Conservation (phyloP, 148 eudicot species). For the Gaultheria prostrata region DNA sequence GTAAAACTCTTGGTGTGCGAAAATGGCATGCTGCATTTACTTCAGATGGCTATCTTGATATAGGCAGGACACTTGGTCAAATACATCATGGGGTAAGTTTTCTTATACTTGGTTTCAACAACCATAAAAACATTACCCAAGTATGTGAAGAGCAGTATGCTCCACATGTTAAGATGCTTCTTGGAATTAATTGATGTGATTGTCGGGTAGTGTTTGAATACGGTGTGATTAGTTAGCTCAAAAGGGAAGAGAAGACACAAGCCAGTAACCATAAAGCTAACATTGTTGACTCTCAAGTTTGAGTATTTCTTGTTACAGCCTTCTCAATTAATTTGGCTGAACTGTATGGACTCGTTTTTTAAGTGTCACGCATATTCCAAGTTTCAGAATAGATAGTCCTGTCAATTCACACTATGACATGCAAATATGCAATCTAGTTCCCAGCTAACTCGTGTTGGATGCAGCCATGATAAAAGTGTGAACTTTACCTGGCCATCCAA, state of each 20-base stretch:
- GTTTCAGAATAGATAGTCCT: neutral
- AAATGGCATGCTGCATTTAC: constrained; percentile 90
- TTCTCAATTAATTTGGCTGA: neutral
- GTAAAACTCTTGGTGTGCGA: constrained; percentile 79
- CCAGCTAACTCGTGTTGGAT: neutral
- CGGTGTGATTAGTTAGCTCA: neutral
- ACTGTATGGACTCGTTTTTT: neutral
- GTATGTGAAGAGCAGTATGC: neutral
- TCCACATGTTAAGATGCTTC: neutral
- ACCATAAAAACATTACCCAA: neutral
- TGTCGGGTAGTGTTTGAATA: neutral
- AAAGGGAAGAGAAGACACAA: neutral
- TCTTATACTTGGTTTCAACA: constrained; percentile 7
- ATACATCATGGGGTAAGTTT: constrained; percentile 88
- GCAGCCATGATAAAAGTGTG: neutral
- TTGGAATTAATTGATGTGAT: constrained; percentile 1
- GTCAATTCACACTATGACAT: neutral
- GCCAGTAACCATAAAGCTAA: constrained; percentile 1
- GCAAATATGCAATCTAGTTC: neutral
- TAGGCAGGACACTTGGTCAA: constrained; percentile 79
- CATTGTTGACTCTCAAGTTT: constrained; percentile 1
- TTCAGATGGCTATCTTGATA: constrained; percentile 83
- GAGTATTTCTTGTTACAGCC: neutral
- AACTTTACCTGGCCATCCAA: neutral
- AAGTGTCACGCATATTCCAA: neutral